These are phyloP conservation scores for Aureobasidium zeae DNA, from an alignment of 2,329 filamentous ascomycete species.

Conservation along the genomic window DNA sequence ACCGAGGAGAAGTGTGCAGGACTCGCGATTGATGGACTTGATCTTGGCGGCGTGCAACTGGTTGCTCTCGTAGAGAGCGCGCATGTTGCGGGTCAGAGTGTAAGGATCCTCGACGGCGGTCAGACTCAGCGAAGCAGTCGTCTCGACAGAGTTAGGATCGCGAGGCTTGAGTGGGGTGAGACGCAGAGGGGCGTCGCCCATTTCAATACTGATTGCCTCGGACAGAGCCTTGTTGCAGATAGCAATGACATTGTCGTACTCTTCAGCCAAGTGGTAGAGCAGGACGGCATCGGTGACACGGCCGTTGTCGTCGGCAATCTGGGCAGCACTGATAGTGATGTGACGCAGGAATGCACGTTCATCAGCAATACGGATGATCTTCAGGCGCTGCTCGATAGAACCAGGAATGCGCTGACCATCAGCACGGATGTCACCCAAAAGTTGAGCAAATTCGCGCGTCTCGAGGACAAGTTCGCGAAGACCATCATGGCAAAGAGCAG, in stretches of 20 bases:
- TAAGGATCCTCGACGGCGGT: conserved; percentile 60
- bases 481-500: conserved; percentile 79
- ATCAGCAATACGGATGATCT: conserved; percentile 68
- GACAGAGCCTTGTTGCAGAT: conserved; percentile 87
- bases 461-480: conserved; percentile 92
- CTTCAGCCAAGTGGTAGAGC: conserved; percentile 85
- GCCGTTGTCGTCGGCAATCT: conserved; percentile 88
- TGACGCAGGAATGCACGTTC: conserved; percentile 78
- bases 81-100: conserved; percentile 54
- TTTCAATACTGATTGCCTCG: conserved; percentile 76
- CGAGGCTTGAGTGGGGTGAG: conserved; percentile 73
- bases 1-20: conserved; percentile 49
- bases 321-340: conserved; percentile 88
- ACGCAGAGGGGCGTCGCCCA: conserved; percentile 70
- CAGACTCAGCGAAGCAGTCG: conserved; percentile 45
- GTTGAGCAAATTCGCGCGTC: conserved; percentile 85
- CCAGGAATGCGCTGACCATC: conserved; percentile 81
- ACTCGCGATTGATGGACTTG: conserved; percentile 47
- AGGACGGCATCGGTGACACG: conserved; percentile 88
- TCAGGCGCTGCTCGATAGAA: conserved; percentile 74
- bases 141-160: conserved; percentile 26
- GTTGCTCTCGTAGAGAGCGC: conserved; percentile 51
- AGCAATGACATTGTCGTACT: conserved; percentile 87
- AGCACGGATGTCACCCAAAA: conserved; percentile 81
- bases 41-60: conserved; percentile 54